phyloP scores from a whole-genome alignment of 176 grass and related monocot species.

The Alloteropsis semialata region DNA sequence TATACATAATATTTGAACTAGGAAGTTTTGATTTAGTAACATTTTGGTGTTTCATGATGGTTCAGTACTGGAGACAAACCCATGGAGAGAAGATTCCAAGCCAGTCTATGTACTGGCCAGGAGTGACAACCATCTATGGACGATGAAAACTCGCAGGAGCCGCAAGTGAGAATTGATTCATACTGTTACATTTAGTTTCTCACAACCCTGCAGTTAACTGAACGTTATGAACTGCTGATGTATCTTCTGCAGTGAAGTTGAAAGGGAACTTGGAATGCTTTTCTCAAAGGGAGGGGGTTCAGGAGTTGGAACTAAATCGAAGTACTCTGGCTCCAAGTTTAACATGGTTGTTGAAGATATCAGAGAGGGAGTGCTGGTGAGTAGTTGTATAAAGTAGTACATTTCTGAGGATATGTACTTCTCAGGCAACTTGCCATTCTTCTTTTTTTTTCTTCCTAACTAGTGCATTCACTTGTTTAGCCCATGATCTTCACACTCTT shows the following conservation, averaged over 20 bases:
- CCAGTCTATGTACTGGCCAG: slow-evolving; percentile 91
- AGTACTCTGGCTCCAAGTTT: slow-evolving; percentile 72
- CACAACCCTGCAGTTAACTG: neutral
- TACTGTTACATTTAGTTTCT: neutral
- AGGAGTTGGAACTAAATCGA: slow-evolving; percentile 62
- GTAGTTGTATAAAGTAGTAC: slow-evolving; percentile 3
- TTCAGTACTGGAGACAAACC: slow-evolving; percentile 89
- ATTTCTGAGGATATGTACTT: neutral
- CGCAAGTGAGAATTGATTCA: slow-evolving; percentile 52
- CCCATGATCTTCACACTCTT: neutral
- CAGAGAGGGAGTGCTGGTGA: slow-evolving; percentile 92
- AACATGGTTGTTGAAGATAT: slow-evolving; percentile 97
- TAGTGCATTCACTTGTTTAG: neutral
- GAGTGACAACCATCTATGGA: slow-evolving; percentile 84
- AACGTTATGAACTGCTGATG: neutral
- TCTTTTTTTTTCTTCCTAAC: neutral
- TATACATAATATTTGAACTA: neutral
- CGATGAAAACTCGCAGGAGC: slow-evolving; percentile 88
- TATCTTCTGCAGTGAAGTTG: slow-evolving; percentile 68
- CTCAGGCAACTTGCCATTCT: neutral
- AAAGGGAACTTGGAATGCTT: slow-evolving; percentile 87
- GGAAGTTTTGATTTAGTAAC: slow-evolving; percentile 8
- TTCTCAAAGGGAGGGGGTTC: slow-evolving; percentile 68
- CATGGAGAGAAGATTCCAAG: slow-evolving; percentile 90
- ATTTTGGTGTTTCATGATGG: slow-evolving; percentile 2